These are phyloP conservation scores for Kingdonia uniflora DNA, from an alignment of 164 flowering plant genomes.

Conservation along the genomic window DNA sequence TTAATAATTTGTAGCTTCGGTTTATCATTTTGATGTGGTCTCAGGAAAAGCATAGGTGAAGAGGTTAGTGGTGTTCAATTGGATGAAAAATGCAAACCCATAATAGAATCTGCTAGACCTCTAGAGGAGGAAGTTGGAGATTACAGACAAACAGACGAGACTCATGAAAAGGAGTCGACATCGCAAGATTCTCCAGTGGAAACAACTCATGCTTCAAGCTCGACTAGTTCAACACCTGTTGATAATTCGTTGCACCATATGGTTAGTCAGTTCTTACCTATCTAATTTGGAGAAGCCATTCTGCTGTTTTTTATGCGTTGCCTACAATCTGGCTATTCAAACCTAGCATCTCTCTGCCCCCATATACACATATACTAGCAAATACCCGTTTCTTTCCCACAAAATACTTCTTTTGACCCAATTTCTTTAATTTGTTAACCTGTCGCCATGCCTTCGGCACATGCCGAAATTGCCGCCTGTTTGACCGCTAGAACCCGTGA, in stretches of 20 bases:
- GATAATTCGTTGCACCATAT: slow-evolving; percentile 17
- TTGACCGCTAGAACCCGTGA: too few relatives aligned
- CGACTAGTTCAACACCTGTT: slow-evolving; percentile 21
- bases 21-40: slow-evolving; percentile 2
- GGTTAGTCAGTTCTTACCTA: slow-evolving; percentile 17
- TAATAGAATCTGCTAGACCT: slow-evolving; percentile 17
- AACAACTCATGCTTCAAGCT: slow-evolving; percentile 19
- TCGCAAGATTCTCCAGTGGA: slow-evolving; percentile 22
- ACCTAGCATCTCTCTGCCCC: too few relatives aligned
- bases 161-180: slow-evolving; percentile 17
- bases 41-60: slow-evolving; percentile 34
- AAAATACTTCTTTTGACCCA: too few relatives aligned
- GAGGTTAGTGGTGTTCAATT: slow-evolving; percentile 16
- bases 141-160: slow-evolving; percentile 10
- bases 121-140: slow-evolving; percentile 13
- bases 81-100: slow-evolving; percentile 20
- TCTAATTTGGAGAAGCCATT: too few relatives aligned
- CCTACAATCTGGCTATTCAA: too few relatives aligned
- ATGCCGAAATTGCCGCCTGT: too few relatives aligned
- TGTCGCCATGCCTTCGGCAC: too few relatives aligned
- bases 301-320: too few relatives aligned
- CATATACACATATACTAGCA: too few relatives aligned
- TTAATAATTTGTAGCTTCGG: background rate
- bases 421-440: too few relatives aligned
- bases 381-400: too few relatives aligned